Conservation (phyloP, 73 alveolate genomes). For the Paramecium sonneborni region DNA sequence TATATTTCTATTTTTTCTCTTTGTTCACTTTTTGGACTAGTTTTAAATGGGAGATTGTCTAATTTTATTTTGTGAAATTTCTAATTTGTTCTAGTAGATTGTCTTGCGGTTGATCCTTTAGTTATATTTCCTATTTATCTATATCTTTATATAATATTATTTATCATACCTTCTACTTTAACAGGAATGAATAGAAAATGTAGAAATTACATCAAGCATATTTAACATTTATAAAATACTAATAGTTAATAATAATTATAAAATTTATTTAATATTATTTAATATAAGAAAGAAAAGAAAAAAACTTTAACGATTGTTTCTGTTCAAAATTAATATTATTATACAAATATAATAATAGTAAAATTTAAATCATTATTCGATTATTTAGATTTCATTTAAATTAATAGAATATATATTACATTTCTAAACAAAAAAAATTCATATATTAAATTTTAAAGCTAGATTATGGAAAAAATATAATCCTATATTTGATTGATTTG, state of each 20-base stretch:
- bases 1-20: background rate
- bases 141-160: background rate
- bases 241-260: background rate
- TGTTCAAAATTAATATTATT: no score
- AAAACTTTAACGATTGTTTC: no score
- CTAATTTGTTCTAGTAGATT: background rate
- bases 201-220: slow-evolving; percentile 20
- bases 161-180: slow-evolving; percentile 10
- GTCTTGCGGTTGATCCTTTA: background rate
- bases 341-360: no score
- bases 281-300: no score
- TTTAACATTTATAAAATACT: background rate
- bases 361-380: no score
- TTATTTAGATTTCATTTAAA: no score
- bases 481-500: no score
- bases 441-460: no score
- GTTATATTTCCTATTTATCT: background rate
- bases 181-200: slow-evolving; percentile 5
- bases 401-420: no score
- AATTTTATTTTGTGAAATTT: background rate
- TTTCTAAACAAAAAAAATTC: no score
- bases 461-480: no score
- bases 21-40: background rate
- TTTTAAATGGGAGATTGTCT: background rate
- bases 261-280: background rate